Percentiles rank a stretch among this genome's conserved stretches.
Conservation (phyloP, 345 rosid genomes). For the Viola odorata region DNA sequence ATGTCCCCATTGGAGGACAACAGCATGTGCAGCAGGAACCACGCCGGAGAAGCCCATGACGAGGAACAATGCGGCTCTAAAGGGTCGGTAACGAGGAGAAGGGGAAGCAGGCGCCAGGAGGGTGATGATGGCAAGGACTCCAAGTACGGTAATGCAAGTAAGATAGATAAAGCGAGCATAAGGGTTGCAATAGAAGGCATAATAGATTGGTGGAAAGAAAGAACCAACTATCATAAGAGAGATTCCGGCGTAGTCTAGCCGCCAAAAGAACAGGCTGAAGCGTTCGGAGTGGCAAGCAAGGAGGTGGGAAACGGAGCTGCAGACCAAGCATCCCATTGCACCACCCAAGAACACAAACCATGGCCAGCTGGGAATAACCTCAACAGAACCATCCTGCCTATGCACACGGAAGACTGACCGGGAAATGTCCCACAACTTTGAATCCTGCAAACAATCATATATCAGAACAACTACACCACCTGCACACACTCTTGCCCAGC, state of each 20-base stretch:
- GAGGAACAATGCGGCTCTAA: conserved; percentile 72
- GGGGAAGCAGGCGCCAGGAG: conserved; percentile 72
- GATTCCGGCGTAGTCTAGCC: conserved; percentile 89
- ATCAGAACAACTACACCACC: too few species aligned
- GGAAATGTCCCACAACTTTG: conserved; percentile 30
- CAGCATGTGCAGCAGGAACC: conserved; percentile 70
- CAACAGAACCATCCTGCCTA: conserved; percentile 30
- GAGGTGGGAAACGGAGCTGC: conserved; percentile 92
- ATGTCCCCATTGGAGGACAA: conserved; percentile 59
- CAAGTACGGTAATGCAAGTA: conserved; percentile 55
- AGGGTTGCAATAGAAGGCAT: conserved; percentile 73
- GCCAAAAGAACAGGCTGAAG: conserved; percentile 84
- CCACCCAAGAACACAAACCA: conserved; percentile 86
- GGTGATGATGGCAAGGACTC: conserved; percentile 64
- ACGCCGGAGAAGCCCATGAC: conserved; percentile 86
- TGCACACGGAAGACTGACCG: conserved; percentile 20
- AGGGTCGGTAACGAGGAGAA: conserved; percentile 49
- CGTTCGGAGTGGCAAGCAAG: conserved; percentile 80
- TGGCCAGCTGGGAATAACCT: conserved; percentile 64
- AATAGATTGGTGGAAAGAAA: conserved; percentile 84
- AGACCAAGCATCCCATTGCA: conserved; percentile 76
- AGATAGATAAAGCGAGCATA: conserved; percentile 56
- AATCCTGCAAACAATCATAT: conserved; percentile 44
- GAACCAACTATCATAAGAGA: conserved; percentile 88
- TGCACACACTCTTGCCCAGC: too few species aligned